Evolutionary conservation across 1,284 basidiomycete genomes (phyloP).

Genomic region (Ustilago hordei): DNA sequence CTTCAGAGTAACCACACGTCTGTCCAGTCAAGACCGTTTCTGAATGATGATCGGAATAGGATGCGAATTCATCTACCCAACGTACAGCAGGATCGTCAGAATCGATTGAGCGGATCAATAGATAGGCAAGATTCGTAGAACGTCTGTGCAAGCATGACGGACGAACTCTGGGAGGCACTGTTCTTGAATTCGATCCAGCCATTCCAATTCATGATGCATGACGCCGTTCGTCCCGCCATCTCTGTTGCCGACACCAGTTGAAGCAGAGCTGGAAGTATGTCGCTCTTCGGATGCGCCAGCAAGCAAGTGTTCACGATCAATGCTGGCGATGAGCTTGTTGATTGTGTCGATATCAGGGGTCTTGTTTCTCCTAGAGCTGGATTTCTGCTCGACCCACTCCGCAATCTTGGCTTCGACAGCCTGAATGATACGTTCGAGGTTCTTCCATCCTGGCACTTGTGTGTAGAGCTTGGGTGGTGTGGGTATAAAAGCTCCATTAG

Average conservation of each 20-base stretch:
- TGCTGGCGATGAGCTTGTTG: conserved; percentile 48
- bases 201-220: conserved; percentile 47
- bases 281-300: conserved; percentile 39
- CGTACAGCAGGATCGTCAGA: not conserved
- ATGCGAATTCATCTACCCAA: not conserved
- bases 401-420: conserved; percentile 48
- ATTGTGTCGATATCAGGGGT: conserved; percentile 44
- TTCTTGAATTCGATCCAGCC: conserved; percentile 55
- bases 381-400: conserved; percentile 43
- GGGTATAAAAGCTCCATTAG: conserved; percentile 4
- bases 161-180: conserved; percentile 49
- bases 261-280: not conserved
- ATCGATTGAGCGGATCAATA: conserved; percentile 9
- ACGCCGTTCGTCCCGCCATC: not conserved
- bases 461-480: conserved; percentile 36
- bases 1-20: not conserved
- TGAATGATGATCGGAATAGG: not conserved
- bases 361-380: conserved; percentile 30
- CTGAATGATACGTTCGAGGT: conserved; percentile 42
- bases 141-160: conserved; percentile 37
- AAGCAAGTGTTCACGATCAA: conserved; percentile 53
- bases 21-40: not conserved
- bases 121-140: conserved; percentile 46
- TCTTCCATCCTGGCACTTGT: conserved; percentile 44
- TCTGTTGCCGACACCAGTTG: not conserved